Evolutionary conservation across 2,329 filamentous ascomycete species (phyloP).

Genomic region (Scedosporium minutisporum): DNA sequence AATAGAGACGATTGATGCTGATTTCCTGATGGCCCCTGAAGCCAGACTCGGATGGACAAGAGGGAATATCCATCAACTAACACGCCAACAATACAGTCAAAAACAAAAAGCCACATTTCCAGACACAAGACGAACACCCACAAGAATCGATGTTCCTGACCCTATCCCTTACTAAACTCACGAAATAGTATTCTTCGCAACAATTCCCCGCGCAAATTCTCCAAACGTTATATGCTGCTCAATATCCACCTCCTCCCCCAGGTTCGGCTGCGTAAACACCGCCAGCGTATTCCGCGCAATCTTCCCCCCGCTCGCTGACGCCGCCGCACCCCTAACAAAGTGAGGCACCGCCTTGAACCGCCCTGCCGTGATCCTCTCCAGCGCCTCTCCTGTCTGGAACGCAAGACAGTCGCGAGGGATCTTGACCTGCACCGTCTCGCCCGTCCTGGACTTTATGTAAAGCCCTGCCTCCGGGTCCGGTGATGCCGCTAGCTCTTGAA

Average conservation of each 20-base stretch:
- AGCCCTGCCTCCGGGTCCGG: slow-evolving; percentile 79
- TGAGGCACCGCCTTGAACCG: slow-evolving; percentile 92
- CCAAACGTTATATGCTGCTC: slow-evolving; percentile 61
- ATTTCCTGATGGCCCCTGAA: neutral
- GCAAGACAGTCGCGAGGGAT: slow-evolving; percentile 88
- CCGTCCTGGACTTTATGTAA: slow-evolving; percentile 85
- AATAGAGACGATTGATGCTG: neutral
- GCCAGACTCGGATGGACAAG: neutral
- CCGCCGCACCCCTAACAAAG: slow-evolving; percentile 72
- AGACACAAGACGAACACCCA: neutral
- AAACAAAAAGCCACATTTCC: too few species aligned
- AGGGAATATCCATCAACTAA: neutral
- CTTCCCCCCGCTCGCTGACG: slow-evolving; percentile 37
- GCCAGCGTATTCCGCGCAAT: slow-evolving; percentile 82
- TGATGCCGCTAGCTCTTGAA: slow-evolving; percentile 63
- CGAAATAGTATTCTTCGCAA: slow-evolving; percentile 48
- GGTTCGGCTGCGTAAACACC: slow-evolving; percentile 93
- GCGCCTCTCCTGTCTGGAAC: slow-evolving; percentile 89
- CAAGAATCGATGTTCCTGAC: neutral
- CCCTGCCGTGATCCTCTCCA: slow-evolving; percentile 85
- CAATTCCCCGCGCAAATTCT: slow-evolving; percentile 58
- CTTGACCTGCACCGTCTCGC: slow-evolving; percentile 76
- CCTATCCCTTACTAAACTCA: slow-evolving; percentile 8
- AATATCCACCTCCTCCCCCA: slow-evolving; percentile 68
- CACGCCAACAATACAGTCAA: neutral